Conservation (phyloP, 2,329 filamentous ascomycete species). For the Alternaria angustiovoidea region DNA sequence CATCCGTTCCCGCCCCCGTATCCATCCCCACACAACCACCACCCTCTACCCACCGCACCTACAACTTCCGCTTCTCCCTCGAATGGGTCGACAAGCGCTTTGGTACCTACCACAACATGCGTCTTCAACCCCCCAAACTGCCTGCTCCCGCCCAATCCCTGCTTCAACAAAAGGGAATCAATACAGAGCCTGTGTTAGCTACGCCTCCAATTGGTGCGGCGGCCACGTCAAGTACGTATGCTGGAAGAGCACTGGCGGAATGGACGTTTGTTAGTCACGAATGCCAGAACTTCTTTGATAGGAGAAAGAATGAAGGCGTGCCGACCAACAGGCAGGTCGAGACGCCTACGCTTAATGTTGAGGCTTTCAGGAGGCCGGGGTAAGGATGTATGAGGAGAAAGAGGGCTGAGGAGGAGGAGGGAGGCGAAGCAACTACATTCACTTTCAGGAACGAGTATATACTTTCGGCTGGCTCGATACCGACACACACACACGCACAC, state of each 20-base stretch:
- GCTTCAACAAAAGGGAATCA: constrained; percentile 57
- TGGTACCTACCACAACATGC: constrained; percentile 66
- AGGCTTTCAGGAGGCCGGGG: constrained; percentile 64
- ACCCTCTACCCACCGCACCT: constrained; percentile 64
- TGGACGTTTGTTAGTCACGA: constrained; percentile 79
- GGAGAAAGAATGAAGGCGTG: constrained; percentile 77
- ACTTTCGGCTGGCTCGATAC: constrained; percentile 35
- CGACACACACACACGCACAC: background rate
- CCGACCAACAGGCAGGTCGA: constrained; percentile 72
- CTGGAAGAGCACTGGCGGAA: constrained; percentile 78
- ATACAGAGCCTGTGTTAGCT: constrained; percentile 34
- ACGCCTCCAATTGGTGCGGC: constrained; percentile 50
- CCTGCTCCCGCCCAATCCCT: constrained; percentile 74
- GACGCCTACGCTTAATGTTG: constrained; percentile 70
- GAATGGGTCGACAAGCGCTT: constrained; percentile 69
- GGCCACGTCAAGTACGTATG: constrained; percentile 62
- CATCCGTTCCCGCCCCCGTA: background rate
- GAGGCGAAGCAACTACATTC: background rate
- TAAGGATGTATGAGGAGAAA: constrained; percentile 22
- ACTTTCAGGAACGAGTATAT: constrained; percentile 3
- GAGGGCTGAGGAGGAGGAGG: background rate
- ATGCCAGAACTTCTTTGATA: constrained; percentile 82
- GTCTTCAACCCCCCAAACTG: constrained; percentile 72
- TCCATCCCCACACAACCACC: constrained; percentile 38
- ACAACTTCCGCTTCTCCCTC: constrained; percentile 77